Evolutionary conservation across 2,329 filamentous ascomycete genomes (phyloP), one percentile per base, ranked within the genome.

Genomic region (Stagonosporopsis cucurbitacearum): DNA sequence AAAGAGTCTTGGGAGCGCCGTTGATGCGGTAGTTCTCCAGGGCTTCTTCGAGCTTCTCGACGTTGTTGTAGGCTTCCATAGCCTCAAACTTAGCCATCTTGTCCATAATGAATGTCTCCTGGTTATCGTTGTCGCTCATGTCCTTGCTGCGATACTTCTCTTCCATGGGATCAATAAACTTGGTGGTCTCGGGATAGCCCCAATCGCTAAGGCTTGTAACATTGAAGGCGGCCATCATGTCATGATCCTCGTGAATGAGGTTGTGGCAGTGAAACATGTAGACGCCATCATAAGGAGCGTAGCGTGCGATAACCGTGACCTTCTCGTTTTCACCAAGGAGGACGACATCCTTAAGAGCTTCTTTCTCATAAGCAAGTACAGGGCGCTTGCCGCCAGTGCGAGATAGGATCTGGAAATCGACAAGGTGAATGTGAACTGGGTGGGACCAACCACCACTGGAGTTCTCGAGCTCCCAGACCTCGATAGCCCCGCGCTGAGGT

Each of bases 281-380:
- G 12, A 81, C 72, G 7, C 84, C 84, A 54, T 82, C 80, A 57
- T 67, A 75, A 11, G 71, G 73, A 5, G 68, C 65, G 25, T 68
- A 75, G 8, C 66, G 67, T 15, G 72, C 71, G 25, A 70, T 64
- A 12, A 75, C 72, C 2, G 53, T 61, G 5, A 71, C 70, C 6
- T 63, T 68, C 54, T 86, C 84, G 28, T 79, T 78, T 1, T 69
- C 71, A 11, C 79, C 81, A 4, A 87, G 77, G 69, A 83, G 81
- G 2, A 86, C 83, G 1, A 85, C 81, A 59, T 86, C 84, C 71
- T 86, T 86, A 7, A 86, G 76, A 0, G 81, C 83, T 3, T 77
- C 79, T 1, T 75, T 75, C 69, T 87, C 84, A 62, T 86, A 86
- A 0, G 79, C 75, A 50, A 79, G 69, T 3, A 86, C 79, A 17